A percentile compares a stretch with the other conserved stretches of the same genome.
These are phyloP conservation scores for Scopulariopsis brevicaulis DNA, from an alignment of 2,329 filamentous ascomycete genomes.

Conservation along the genomic window DNA sequence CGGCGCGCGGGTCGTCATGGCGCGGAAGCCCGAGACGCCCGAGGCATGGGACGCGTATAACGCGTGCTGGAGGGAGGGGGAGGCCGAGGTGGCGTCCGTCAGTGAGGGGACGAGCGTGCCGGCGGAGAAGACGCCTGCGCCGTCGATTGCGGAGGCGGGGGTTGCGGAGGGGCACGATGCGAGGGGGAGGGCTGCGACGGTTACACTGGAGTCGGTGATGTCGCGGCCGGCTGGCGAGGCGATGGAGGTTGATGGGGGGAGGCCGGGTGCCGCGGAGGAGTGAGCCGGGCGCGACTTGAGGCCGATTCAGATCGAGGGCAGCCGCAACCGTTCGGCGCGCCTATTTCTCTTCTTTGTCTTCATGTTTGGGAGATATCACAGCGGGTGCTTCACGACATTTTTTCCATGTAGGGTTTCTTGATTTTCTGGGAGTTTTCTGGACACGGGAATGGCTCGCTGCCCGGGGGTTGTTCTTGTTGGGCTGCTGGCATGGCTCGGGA, in stretches of 20 bases:
- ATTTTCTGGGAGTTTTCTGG: too few relatives aligned
- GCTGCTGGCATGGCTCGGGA: too few relatives aligned
- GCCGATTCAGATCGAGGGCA: background rate
- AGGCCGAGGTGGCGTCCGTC: background rate
- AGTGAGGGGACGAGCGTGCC: conserved; percentile 3
- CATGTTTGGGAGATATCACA: background rate
- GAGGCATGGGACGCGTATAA: background rate
- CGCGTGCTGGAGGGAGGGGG: background rate
- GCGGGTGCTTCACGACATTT: background rate
- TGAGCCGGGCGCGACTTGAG: background rate
- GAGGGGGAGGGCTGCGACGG: background rate
- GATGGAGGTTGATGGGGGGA: background rate
- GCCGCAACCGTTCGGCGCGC: background rate
- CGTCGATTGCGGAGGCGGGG: background rate
- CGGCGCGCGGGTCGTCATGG: conserved; percentile 35
- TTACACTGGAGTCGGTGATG: background rate
- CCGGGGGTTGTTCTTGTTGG: too few relatives aligned
- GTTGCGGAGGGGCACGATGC: background rate
- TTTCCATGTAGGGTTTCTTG: too few relatives aligned
- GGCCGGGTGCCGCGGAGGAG: background rate
- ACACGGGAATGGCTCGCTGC: too few relatives aligned
- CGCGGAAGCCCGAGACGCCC: conserved; percentile 30
- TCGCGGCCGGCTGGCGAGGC: background rate
- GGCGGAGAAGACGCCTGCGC: conserved; percentile 1
- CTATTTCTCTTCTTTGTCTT: background rate